These are phyloP conservation scores for Fusarium chaquense DNA, from an alignment of 2,329 filamentous ascomycete genomes.

Conservation along the genomic window DNA sequence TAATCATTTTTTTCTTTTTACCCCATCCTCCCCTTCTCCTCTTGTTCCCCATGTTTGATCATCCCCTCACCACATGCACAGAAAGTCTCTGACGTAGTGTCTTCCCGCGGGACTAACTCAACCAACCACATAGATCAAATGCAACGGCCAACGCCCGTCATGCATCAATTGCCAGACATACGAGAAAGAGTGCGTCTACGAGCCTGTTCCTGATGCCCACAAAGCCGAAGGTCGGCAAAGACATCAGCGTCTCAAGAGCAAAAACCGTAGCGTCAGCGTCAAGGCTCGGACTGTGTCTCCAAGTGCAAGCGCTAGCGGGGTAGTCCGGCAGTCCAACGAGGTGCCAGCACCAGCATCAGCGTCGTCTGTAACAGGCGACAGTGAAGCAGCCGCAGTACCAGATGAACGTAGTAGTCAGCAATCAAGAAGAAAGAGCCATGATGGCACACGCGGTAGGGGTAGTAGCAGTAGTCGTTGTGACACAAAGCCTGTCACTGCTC, in stretches of 20 bases:
- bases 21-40: neutral
- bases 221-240: conserved; percentile 35
- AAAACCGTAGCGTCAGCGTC: conserved; percentile 11
- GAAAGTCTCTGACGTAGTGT: neutral
- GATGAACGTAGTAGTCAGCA: conserved; percentile 5
- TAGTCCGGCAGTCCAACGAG: neutral
- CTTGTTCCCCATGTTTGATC: neutral
- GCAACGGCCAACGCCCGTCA: conserved; percentile 49
- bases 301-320: neutral
- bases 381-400: conserved; percentile 2
- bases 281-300: conserved; percentile 3
- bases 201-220: conserved; percentile 45
- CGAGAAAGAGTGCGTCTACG: conserved; percentile 33
- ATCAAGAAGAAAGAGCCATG: neutral
- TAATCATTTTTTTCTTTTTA: neutral
- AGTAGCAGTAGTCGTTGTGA: neutral
- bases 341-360: neutral
- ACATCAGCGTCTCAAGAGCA: conserved; percentile 31
- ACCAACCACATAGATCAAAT: conserved; percentile 60
- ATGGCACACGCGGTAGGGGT: conserved; percentile 4
- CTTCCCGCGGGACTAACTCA: conserved; percentile 22
- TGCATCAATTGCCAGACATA: conserved; percentile 39
- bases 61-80: neutral
- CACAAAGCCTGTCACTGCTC: neutral
- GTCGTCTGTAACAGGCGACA: conserved; percentile 1